Conservation (phyloP, 768 basidiomycete species). For the Austroboletus eburneus region DNA sequence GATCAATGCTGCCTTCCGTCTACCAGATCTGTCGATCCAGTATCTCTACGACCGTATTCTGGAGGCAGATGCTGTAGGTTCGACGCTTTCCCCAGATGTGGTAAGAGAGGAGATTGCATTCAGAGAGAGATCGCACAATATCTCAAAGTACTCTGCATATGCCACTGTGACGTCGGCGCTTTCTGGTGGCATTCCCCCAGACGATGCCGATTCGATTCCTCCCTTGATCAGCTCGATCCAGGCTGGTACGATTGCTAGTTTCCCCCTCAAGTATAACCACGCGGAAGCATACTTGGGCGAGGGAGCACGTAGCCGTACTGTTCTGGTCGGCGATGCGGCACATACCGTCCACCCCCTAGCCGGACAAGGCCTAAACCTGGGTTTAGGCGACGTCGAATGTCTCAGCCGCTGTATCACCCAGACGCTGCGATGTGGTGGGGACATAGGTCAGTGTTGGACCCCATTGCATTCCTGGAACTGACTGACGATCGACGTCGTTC, state of each 20-base stretch:
- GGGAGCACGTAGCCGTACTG: slow-evolving; percentile 62
- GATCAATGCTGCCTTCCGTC: slow-evolving; percentile 89
- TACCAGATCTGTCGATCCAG: slow-evolving; percentile 68
- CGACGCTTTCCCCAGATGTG: slow-evolving; percentile 43
- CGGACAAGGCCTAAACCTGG: slow-evolving; percentile 93
- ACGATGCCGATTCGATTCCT: slow-evolving; percentile 61
- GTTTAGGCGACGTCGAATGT: slow-evolving; percentile 79
- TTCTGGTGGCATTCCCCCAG: slow-evolving; percentile 52
- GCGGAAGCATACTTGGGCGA: slow-evolving; percentile 84
- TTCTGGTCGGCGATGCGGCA: slow-evolving; percentile 92
- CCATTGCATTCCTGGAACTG: neutral
- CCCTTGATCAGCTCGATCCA: slow-evolving; percentile 73
- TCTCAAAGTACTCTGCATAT: slow-evolving; percentile 60
- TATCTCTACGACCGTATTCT: slow-evolving; percentile 62
- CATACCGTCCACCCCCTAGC: slow-evolving; percentile 94
- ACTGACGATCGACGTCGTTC: neutral
- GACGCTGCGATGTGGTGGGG: slow-evolving; percentile 61
- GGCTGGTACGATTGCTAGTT: slow-evolving; percentile 73
- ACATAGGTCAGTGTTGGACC: slow-evolving; percentile 61
- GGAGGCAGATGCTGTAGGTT: slow-evolving; percentile 44
- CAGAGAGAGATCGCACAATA: slow-evolving; percentile 68
- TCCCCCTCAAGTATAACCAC: slow-evolving; percentile 85
- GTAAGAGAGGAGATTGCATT: slow-evolving; percentile 64
- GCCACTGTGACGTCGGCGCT: slow-evolving; percentile 40
- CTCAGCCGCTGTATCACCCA: slow-evolving; percentile 62